Conservation (phyloP, 1,139 yeast species). For the Yarrowia galli region DNA sequence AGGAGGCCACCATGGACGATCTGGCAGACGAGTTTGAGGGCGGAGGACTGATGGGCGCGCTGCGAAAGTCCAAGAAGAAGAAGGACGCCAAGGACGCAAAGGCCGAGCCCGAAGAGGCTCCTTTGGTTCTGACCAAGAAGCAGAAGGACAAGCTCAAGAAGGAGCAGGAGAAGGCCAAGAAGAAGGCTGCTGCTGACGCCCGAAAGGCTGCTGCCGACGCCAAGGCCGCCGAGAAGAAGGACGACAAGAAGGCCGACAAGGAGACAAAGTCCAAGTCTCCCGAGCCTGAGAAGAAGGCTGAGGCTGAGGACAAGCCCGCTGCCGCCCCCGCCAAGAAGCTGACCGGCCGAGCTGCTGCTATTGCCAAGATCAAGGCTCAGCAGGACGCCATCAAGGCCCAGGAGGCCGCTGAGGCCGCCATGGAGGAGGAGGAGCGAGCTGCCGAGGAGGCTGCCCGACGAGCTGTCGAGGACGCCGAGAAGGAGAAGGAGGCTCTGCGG, state of each 20-base stretch:
- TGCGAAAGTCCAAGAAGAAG: constrained; percentile 80
- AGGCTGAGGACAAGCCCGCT: constrained; percentile 44
- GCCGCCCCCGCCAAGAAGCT: constrained; percentile 52
- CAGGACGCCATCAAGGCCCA: constrained; percentile 83
- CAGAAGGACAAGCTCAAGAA: constrained; percentile 98
- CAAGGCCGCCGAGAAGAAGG: constrained; percentile 48
- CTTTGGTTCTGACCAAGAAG: constrained; percentile 83
- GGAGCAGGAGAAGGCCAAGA: constrained; percentile 92
- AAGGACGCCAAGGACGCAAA: constrained; percentile 56
- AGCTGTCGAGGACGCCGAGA: constrained; percentile 60
- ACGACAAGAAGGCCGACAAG: constrained; percentile 40
- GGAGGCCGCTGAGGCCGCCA: constrained; percentile 71
- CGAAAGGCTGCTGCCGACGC: constrained; percentile 64
- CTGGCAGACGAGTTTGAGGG: constrained; percentile 58
- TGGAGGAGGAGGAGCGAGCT: constrained; percentile 62
- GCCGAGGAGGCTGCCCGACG: constrained; percentile 69
- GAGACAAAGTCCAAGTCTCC: constrained; percentile 45
- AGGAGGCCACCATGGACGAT: constrained; percentile 53
- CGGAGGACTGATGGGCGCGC: constrained; percentile 79
- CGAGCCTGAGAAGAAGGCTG: constrained; percentile 48
- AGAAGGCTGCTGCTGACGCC: constrained; percentile 88
- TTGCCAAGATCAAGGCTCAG: constrained; percentile 69
- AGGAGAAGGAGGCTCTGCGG: constrained; percentile 72
- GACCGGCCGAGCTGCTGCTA: constrained; percentile 54
- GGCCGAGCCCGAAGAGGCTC: constrained; percentile 60